Evolutionary conservation across 2,329 filamentous ascomycete species (phyloP).

Genomic region (Huntiella abstrusa): DNA sequence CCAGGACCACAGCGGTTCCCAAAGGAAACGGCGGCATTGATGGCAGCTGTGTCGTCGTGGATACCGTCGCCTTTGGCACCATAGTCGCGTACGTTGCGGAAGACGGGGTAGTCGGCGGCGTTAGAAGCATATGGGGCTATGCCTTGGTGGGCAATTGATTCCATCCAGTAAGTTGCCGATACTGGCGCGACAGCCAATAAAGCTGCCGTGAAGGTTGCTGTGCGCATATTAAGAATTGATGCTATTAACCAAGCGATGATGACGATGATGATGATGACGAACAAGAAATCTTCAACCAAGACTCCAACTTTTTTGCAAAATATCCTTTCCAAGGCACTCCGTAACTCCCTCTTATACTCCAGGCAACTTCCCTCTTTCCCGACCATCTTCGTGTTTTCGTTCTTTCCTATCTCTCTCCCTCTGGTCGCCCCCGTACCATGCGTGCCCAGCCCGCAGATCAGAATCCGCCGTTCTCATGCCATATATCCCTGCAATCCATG

Average conservation of each 20-base stretch:
- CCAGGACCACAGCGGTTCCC: slow-evolving; percentile 25
- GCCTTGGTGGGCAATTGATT: slow-evolving; percentile 27
- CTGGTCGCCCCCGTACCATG: no score
- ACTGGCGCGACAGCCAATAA: neutral
- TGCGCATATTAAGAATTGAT: slow-evolving; percentile 1
- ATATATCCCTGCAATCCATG: no score
- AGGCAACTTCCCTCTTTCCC: neutral
- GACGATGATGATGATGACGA: neutral
- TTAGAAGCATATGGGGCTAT: slow-evolving; percentile 27
- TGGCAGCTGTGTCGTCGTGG: slow-evolving; percentile 20
- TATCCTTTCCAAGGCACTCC: no score
- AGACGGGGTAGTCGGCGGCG: slow-evolving; percentile 23
- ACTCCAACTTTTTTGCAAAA: no score
- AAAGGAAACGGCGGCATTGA: slow-evolving; percentile 19
- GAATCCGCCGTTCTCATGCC: no score
- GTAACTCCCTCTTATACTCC: no score
- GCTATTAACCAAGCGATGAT: neutral
- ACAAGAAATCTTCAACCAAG: no score
- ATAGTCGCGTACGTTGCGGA: slow-evolving; percentile 29
- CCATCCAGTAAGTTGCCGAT: slow-evolving; percentile 22
- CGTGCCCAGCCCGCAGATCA: no score
- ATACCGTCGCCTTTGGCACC: slow-evolving; percentile 22
- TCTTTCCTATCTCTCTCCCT: no score
- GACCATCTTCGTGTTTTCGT: no score
- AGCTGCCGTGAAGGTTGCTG: neutral